Base-by-base conservation (phyloP, 2,329 filamentous ascomycete genomes). In the Diplodia corticola region DNA sequence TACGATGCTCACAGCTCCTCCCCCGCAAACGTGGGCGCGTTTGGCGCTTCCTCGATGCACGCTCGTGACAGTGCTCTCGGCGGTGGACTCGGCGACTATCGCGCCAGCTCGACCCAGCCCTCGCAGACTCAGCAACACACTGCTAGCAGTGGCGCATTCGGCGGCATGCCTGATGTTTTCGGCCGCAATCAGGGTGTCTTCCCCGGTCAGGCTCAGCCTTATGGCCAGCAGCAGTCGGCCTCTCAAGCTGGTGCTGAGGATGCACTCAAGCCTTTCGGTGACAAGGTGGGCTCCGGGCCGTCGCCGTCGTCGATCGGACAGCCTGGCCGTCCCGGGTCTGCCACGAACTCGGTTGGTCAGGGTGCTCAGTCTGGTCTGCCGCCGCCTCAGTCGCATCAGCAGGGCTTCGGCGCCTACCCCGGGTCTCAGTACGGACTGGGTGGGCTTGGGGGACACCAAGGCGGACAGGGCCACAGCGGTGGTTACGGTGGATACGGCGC, bases 1-100 rank as follows among this genome's bases (percentile, higher is more conserved):
- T 88, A 86, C 71, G 88, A 90, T 51, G 80, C 83, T 70, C 86
- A 90, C 73, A 84, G 86, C 1, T 85, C 87, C 17, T 88, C 88
- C 24, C 87, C 88, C 12, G 87, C 85, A 37, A 88, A 86, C 68
- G 82, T 82, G 24, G 83, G 81, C 55, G 81, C 81, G 20, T 86
- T 85, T 68, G 80, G 80, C 35, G 78, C 78, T 49, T 76, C 79
- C 55, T 79, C 80, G 17, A 75, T 81, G 70, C 80, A 82, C 64
- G 81, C 80, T 64, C 79, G 82, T 35, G 82, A 82, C 64, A 78
- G 75, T 68, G 79, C 77, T 60, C 73, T 79, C 28, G 75, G 81
- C 50, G 80, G 78, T 68, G 84, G 85, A 57, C 82, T 88, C 53
- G 83, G 84, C 35, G 84, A 86, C 46, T 89, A 89, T 71, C 85